A percentile compares a stretch with the other conserved stretches of the same genome.
Conservation (phyloP, 495 filamentous ascomycete genomes). For the Cercophora sp. region DNA sequence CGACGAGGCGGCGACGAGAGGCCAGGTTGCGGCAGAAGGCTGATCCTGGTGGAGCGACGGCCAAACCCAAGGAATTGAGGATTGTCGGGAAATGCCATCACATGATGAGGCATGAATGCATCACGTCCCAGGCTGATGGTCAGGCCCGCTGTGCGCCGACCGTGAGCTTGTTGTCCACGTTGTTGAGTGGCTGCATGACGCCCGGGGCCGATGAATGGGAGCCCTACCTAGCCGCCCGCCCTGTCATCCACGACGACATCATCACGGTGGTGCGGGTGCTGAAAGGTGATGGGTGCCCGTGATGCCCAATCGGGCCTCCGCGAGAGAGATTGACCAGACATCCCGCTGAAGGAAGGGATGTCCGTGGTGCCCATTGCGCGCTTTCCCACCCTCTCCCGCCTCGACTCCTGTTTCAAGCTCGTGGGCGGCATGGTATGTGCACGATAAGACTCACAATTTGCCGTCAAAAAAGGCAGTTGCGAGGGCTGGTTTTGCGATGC, state of each 20-base stretch:
- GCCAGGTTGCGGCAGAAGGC: too few species aligned
- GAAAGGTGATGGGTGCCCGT: slow-evolving; percentile 7
- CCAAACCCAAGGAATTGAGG: not conserved
- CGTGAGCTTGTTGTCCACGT: not conserved
- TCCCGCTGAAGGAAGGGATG: not conserved
- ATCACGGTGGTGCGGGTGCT: slow-evolving; percentile 14
- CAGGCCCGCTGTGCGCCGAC: not conserved
- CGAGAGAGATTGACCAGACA: slow-evolving; percentile 1
- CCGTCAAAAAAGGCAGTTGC: slow-evolving; percentile 7
- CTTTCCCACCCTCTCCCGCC: not conserved
- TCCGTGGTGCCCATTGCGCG: not conserved
- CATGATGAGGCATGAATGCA: slow-evolving; percentile 27
- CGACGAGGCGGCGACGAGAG: too few species aligned
- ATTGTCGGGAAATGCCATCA: slow-evolving; percentile 8
- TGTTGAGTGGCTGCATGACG: slow-evolving; percentile 15
- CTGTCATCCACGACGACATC: slow-evolving; percentile 2
- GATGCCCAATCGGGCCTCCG: slow-evolving; percentile 13
- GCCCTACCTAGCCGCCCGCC: slow-evolving; percentile 19
- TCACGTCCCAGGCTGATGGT: slow-evolving; percentile 11
- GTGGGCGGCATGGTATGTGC: not conserved
- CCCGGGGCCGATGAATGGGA: slow-evolving; percentile 20
- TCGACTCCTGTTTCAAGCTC: slow-evolving; percentile 4
- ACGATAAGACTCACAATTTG: slow-evolving; percentile 6
- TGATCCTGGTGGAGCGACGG: not conserved
- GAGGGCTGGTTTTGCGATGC: too few species aligned